Evolutionary conservation across 2,329 filamentous ascomycete genomes (phyloP).

Genomic region (Fusarium goolgardi): DNA sequence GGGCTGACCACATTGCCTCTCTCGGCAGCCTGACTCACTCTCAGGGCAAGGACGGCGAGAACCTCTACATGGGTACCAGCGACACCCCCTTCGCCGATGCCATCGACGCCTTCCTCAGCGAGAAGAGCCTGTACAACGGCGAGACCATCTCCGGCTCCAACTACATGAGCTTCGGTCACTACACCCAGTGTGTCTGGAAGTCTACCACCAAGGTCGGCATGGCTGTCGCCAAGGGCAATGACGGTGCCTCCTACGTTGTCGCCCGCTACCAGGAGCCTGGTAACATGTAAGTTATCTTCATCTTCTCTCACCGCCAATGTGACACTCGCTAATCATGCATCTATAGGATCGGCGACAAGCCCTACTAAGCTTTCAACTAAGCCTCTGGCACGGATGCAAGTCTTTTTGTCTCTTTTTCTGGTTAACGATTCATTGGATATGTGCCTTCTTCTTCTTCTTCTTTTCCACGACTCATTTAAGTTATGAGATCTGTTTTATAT

Average conservation of each 20-base stretch:
- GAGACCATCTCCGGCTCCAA: slow-evolving; percentile 36
- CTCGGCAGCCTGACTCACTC: slow-evolving; percentile 40
- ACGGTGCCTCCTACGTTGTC: slow-evolving; percentile 41
- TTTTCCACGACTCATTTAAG: slow-evolving; percentile 1
- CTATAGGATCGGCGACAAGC: slow-evolving; percentile 37
- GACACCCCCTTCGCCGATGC: slow-evolving; percentile 34
- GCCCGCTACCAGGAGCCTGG: slow-evolving; percentile 43
- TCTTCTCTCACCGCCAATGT: not conserved
- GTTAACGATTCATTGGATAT: slow-evolving; percentile 31
- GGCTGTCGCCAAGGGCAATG: slow-evolving; percentile 30
- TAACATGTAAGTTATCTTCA: slow-evolving; percentile 41
- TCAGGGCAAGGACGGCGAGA: slow-evolving; percentile 39
- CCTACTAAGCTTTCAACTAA: slow-evolving; percentile 34
- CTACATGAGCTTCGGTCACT: slow-evolving; percentile 43
- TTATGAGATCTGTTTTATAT: slow-evolving; percentile 27
- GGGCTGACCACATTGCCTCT: slow-evolving; percentile 40
- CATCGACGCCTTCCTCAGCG: slow-evolving; percentile 37
- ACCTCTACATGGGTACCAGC: slow-evolving; percentile 41
- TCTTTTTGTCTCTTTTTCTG: slow-evolving; percentile 5
- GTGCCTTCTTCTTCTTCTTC: slow-evolving; percentile 35
- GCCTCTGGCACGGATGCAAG: slow-evolving; percentile 6
- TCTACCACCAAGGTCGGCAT: slow-evolving; percentile 45
- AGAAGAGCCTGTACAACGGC: slow-evolving; percentile 44
- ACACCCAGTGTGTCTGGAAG: slow-evolving; percentile 45
- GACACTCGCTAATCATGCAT: slow-evolving; percentile 19